Evolutionary conservation across 176 grass and related monocot genomes (phyloP).

Genomic region (Oryza nivara): DNA sequence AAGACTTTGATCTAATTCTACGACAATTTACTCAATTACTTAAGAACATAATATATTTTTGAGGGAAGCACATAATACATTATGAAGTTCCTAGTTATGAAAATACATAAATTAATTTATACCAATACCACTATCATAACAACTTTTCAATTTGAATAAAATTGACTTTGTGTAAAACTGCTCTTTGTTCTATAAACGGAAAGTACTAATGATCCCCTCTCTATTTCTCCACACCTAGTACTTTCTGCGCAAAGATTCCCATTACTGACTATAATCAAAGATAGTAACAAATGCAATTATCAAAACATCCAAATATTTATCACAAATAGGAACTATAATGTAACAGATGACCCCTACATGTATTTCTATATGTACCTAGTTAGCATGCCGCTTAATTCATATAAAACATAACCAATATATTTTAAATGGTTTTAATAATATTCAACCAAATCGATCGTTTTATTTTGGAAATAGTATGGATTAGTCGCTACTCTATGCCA

Average conservation of each 20-base stretch:
- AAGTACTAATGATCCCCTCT: not conserved
- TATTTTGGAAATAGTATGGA: not conserved
- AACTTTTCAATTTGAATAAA: not conserved
- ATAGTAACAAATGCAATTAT: not conserved
- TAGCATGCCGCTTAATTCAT: not conserved
- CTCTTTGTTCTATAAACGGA: not conserved
- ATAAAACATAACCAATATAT: not conserved
- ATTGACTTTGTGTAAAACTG: not conserved
- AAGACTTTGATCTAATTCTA: not conserved
- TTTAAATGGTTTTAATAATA: not conserved
- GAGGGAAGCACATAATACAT: not conserved
- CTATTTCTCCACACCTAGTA: not conserved
- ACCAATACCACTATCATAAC: not conserved
- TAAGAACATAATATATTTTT: no score
- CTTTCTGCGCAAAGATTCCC: not conserved
- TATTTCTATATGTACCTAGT: not conserved
- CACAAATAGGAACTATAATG: not conserved
- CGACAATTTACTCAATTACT: not conserved
- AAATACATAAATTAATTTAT: not conserved
- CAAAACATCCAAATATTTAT: not conserved
- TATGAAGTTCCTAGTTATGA: not conserved
- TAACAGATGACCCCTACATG: not conserved
- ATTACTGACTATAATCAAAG: not conserved
- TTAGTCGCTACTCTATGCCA: not conserved
- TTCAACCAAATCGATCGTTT: not conserved